These are phyloP conservation scores for Debaryomyces udenii DNA, from an alignment of 1,139 yeast genomes.

Conservation along the genomic window DNA sequence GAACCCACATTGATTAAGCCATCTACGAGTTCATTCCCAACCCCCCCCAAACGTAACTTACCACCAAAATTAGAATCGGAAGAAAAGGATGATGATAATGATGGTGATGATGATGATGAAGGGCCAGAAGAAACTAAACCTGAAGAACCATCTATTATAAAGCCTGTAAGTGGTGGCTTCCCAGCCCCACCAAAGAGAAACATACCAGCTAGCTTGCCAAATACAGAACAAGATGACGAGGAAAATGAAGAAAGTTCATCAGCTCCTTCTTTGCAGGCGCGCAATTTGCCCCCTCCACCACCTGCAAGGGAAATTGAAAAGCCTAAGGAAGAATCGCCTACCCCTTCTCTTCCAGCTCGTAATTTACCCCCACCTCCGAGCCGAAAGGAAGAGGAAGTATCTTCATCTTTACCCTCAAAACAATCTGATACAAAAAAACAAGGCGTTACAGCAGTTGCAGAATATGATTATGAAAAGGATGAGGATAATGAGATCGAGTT, in stretches of 20 bases:
- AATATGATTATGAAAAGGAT: slow-evolving; percentile 69
- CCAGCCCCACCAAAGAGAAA: slow-evolving; percentile 30
- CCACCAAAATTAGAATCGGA: slow-evolving; percentile 14
- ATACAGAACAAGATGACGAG: slow-evolving; percentile 4
- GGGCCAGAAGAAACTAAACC: slow-evolving; percentile 5
- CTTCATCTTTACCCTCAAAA: slow-evolving; percentile 1
- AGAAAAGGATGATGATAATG: slow-evolving; percentile 1
- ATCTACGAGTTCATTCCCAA: slow-evolving; percentile 11
- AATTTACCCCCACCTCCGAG: slow-evolving; percentile 21
- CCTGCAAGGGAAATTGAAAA: slow-evolving; percentile 16
- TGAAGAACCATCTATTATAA: slow-evolving; percentile 15
- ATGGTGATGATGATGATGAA: background rate
- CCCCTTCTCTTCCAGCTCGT: slow-evolving; percentile 23
- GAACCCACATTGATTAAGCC: slow-evolving; percentile 30
- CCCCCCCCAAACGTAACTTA: slow-evolving; percentile 27
- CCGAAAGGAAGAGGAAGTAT: slow-evolving; percentile 16
- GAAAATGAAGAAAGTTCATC: slow-evolving; percentile 21
- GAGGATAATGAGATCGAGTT: slow-evolving; percentile 76
- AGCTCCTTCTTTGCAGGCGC: slow-evolving; percentile 22
- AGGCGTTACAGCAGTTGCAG: slow-evolving; percentile 55
- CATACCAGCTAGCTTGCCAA: slow-evolving; percentile 18
- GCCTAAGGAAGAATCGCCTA: slow-evolving; percentile 23
- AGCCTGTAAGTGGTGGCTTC: slow-evolving; percentile 16
- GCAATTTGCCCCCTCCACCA: slow-evolving; percentile 27
- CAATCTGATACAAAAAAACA: slow-evolving; percentile 3